Base-by-base conservation (phyloP, 768 basidiomycete genomes). In the Panaeolus cyanescens region DNA sequence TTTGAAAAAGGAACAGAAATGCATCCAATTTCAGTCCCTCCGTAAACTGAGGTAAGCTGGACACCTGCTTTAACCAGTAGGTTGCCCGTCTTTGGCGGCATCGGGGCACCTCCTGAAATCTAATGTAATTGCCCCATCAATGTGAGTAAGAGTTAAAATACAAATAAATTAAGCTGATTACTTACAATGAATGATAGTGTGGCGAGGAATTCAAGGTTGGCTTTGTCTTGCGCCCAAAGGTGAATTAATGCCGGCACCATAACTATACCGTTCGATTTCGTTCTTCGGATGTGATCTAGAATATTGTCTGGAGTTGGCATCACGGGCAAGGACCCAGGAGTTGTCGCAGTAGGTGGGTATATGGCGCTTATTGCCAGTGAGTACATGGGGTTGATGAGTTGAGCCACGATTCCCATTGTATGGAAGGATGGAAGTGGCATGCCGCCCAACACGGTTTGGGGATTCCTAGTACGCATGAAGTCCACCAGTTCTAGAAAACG, bases 341-440 rank as follows among this genome's bases (percentile, higher is more conserved):
- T 59, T 8, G 60, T 63, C 15, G 68, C 68, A 7, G 65, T 63
- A 5, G 77, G 80, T 19, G 79, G 71, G 57, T 72, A 79, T 1
- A 81, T 37, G 6, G 63, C 68, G 0, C 73, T 66, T 4, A 74
- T 63, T 1, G 61, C 37, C 6, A 73, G 55, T 25, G 30, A 57
- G 25, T 67, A 71, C n/a, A 80, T 31, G 2, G 77, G 70, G 22
- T 63, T 32, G 4, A 77, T 59, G 0, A 81, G 54, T 32, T 79
- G 77, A 0, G 67, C 55, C 8, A 58, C 56, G 9, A 75, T 33
- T 1, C 80, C 79, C 3, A 75, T 60, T 0, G 68, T 69, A 60
- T 82, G 79, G 67, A 82, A 82, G 5, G 78, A 39, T 5, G 81
- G 80, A 15, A 80, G 64, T 12, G 67, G 64, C 69, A 76, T 73